phyloP scores from a whole-genome alignment of 192 early-diverging fungal species.

The Haplosporangium gracile region DNA sequence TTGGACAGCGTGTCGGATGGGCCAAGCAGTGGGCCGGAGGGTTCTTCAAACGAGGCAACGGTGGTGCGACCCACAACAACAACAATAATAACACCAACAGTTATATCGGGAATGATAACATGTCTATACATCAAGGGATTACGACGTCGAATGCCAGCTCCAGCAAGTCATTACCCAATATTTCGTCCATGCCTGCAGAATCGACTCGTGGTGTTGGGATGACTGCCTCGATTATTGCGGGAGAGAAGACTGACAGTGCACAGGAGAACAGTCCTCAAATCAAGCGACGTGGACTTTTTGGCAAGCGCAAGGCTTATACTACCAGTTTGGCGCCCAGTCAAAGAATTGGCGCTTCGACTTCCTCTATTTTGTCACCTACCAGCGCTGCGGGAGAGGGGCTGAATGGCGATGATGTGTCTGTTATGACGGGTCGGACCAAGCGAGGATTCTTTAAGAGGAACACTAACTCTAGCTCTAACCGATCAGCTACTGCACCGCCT shows the following conservation, averaged over 20 bases:
- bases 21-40: constrained; percentile 67
- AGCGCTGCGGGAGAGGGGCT: constrained; percentile 7
- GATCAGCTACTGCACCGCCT: constrained; percentile 17
- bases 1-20: constrained; percentile 64
- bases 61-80: constrained; percentile 14
- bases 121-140: neutral
- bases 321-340: neutral
- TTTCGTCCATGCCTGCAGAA: neutral
- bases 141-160: constrained; percentile 8
- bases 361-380: neutral
- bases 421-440: constrained; percentile 14
- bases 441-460: constrained; percentile 42
- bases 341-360: neutral
- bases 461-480: neutral
- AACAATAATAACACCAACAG: constrained; percentile 8
- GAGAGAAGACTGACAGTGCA: constrained; percentile 17
- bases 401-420: constrained; percentile 5
- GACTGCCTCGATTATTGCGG: neutral
- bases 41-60: constrained; percentile 41
- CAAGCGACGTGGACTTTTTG: constrained; percentile 40
- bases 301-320: constrained; percentile 16
- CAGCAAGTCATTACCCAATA: constrained; percentile 16
- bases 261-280: constrained; percentile 19
- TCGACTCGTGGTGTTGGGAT: neutral
- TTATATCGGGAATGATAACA: neutral